Evolutionary conservation across 2,329 filamentous ascomycete genomes (phyloP).

Genomic region (Herpomyces periplanetae): DNA sequence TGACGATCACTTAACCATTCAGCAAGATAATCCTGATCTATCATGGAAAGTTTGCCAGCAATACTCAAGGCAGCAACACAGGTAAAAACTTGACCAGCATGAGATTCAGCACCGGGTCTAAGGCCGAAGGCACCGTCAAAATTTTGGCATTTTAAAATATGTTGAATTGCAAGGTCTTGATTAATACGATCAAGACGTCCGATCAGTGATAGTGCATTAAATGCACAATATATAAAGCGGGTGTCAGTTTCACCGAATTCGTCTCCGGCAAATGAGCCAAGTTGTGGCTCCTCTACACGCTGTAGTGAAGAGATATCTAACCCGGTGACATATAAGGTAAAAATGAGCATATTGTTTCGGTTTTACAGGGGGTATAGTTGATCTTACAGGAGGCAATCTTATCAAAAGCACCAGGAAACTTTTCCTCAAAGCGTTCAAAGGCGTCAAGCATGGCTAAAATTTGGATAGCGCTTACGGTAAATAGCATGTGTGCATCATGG

Average conservation of each 20-base stretch:
- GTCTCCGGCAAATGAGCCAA: slow-evolving; percentile 65
- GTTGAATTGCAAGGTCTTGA: slow-evolving; percentile 33
- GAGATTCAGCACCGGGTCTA: slow-evolving; percentile 58
- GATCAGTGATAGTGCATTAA: slow-evolving; percentile 61
- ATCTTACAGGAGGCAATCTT: slow-evolving; percentile 40
- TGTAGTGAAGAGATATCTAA: slow-evolving; percentile 44
- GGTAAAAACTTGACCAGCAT: slow-evolving; percentile 79
- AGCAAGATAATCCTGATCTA: slow-evolving; percentile 42
- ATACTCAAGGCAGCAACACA: slow-evolving; percentile 62
- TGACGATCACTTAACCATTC: slow-evolving; percentile 82
- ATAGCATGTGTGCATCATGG: slow-evolving; percentile 83
- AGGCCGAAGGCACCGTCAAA: slow-evolving; percentile 82
- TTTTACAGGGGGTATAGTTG: slow-evolving; percentile 2
- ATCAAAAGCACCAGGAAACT: slow-evolving; percentile 21
- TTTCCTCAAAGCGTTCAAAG: slow-evolving; percentile 35
- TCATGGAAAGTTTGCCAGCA: slow-evolving; percentile 35
- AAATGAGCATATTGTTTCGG: slow-evolving; percentile 5
- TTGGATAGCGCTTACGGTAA: slow-evolving; percentile 77
- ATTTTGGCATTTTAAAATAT: slow-evolving; percentile 51
- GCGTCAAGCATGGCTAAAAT: slow-evolving; percentile 58
- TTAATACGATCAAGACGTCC: slow-evolving; percentile 30
- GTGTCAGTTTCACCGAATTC: slow-evolving; percentile 92
- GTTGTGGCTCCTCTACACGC: slow-evolving; percentile 27
- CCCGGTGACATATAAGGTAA: slow-evolving; percentile 2
- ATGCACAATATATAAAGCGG: slow-evolving; percentile 55